These are phyloP conservation scores for Lactifluus volemus DNA, from an alignment of 768 basidiomycete genomes.

Conservation along the genomic window DNA sequence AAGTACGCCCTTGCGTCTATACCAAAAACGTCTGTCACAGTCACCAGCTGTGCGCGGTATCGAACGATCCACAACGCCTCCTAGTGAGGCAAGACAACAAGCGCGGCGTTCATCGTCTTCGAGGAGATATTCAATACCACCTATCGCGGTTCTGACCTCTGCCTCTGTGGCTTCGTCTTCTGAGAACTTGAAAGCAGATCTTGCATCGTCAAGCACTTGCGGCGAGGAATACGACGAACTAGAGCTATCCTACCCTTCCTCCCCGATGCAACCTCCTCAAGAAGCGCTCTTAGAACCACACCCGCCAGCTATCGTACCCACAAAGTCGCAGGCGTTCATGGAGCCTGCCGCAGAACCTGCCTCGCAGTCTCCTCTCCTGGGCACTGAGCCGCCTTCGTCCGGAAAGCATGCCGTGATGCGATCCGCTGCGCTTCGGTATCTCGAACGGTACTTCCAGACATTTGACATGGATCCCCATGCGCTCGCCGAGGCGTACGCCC, in stretches of 20 bases:
- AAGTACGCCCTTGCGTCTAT: constrained; percentile 4
- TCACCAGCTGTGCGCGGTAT: not conserved
- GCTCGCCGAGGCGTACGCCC: constrained; percentile 4
- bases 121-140: not conserved
- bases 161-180: not conserved
- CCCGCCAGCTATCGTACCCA: not conserved
- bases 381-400: not conserved
- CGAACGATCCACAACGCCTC: not conserved
- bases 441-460: constrained; percentile 6
- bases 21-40: not conserved
- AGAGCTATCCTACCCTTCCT: constrained; percentile 7
- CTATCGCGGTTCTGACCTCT: not conserved
- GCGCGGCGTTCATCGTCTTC: not conserved
- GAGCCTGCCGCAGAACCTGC: not conserved
- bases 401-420: not conserved
- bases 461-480: constrained; percentile 10
- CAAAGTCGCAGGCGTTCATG: not conserved
- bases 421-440: not conserved
- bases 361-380: not conserved
- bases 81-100: not conserved
- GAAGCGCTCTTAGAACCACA: not conserved
- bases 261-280: not conserved
- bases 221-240: constrained; percentile 11
- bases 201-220: not conserved
- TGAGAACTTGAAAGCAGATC: not conserved